Evolutionary conservation across 2,329 filamentous ascomycete species (phyloP).

Genomic region (Talaromyces islandicus): DNA sequence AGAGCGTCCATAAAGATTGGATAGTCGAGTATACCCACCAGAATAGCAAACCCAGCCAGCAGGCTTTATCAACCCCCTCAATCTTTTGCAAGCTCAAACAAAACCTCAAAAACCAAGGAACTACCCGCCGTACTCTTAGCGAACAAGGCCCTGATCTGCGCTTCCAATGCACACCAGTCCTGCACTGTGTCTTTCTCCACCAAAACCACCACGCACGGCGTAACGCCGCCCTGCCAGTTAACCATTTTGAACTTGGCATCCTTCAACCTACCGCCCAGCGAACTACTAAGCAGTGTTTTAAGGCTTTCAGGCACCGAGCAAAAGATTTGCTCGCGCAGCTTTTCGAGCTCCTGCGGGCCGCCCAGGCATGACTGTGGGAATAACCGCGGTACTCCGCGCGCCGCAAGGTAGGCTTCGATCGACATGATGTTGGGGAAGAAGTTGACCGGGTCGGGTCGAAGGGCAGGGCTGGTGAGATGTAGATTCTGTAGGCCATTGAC

Average conservation of each 20-base stretch:
- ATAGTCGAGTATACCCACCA: not conserved
- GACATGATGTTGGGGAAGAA: constrained; percentile 3
- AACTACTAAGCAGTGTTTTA: not conserved
- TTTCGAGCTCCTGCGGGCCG: not conserved
- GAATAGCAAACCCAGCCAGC: not conserved
- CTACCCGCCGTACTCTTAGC: not conserved
- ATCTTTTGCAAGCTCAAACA: not conserved
- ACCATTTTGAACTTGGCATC: not conserved
- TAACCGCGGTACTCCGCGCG: not conserved
- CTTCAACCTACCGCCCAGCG: not conserved
- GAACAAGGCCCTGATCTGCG: not conserved
- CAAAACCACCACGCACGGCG: constrained; percentile 1
- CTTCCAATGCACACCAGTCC: constrained; percentile 2
- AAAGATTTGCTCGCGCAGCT: not conserved
- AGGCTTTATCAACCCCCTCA: not conserved
- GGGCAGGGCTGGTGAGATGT: not conserved
- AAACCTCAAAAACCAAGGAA: not conserved
- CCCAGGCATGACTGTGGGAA: not conserved
- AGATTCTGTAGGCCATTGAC: not conserved
- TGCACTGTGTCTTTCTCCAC: not conserved
- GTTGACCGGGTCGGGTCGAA: not conserved
- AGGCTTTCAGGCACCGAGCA: not conserved
- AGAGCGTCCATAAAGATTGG: not conserved
- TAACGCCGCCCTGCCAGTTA: not conserved
- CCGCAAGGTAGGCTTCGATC: constrained; percentile 1